Percentiles rank a stretch among this genome's conserved stretches.
phyloP scores from a whole-genome alignment of 495 filamentous ascomycete genomes.

The Apodospora peruviana region DNA sequence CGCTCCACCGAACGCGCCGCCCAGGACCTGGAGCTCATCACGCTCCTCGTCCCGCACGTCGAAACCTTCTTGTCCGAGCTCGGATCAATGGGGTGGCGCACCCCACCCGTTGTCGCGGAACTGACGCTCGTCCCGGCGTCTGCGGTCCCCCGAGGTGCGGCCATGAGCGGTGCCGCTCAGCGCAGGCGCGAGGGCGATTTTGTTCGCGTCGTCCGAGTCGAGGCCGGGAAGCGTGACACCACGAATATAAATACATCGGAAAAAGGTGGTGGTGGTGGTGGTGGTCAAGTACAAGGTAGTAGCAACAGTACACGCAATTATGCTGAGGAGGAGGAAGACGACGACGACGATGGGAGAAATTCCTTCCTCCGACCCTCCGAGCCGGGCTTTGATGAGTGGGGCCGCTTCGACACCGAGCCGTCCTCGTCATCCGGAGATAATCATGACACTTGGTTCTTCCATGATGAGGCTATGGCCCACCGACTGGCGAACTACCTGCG shows the following conservation, averaged over 20 bases:
- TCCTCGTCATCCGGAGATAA: background rate
- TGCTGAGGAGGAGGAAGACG: background rate
- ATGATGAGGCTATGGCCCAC: conserved; percentile 41
- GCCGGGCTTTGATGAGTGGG: conserved; percentile 35
- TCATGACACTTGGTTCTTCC: conserved; percentile 31
- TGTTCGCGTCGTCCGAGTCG: conserved; percentile 26
- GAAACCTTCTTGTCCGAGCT: conserved; percentile 33
- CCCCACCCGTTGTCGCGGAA: conserved; percentile 25
- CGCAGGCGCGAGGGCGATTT: conserved; percentile 31
- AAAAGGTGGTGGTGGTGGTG: background rate
- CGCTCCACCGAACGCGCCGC: conserved; percentile 24
- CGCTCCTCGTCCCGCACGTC: conserved; percentile 29
- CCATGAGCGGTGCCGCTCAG: conserved; percentile 29
- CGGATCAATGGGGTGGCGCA: conserved; percentile 7
- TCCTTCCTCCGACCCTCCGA: too few relatives aligned
- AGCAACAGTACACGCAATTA: background rate
- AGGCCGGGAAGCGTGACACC: background rate
- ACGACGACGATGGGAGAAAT: conserved; percentile 3
- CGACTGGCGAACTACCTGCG: conserved; percentile 39
- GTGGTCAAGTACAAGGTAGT: too few relatives aligned
- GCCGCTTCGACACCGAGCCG: conserved; percentile 26
- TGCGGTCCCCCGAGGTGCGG: conserved; percentile 25
- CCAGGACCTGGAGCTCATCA: conserved; percentile 26
- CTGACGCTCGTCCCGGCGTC: conserved; percentile 34
- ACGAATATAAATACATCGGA: too few relatives aligned